These are phyloP conservation scores for Floccularia luteovirens DNA, from an alignment of 768 basidiomycete species.

Conservation along the genomic window DNA sequence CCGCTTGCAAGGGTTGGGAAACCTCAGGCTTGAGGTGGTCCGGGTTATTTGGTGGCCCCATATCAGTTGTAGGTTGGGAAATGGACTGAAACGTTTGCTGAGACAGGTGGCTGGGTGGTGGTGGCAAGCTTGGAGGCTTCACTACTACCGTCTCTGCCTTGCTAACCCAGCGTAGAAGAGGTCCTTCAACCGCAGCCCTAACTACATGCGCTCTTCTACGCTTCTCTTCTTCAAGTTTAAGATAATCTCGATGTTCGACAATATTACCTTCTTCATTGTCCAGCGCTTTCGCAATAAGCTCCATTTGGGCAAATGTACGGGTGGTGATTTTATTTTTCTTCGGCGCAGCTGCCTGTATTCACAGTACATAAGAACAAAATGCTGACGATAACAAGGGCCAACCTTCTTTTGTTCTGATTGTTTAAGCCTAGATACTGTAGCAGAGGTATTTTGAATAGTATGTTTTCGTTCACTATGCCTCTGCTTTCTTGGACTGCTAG, in stretches of 20 bases:
- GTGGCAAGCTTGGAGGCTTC: conserved; percentile 25
- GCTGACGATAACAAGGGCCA: conserved; percentile 7
- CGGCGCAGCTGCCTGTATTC: conserved; percentile 43
- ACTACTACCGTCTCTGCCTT: conserved; percentile 51
- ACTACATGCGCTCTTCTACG: conserved; percentile 60
- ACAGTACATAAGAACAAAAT: not conserved
- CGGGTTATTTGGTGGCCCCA: too few species aligned
- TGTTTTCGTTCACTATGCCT: conserved; percentile 60
- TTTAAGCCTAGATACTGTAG: conserved; percentile 57
- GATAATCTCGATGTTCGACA: conserved; percentile 70
- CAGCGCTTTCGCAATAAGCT: conserved; percentile 75
- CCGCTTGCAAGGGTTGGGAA: not conserved
- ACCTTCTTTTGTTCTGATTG: conserved; percentile 59
- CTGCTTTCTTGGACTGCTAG: conserved; percentile 21
- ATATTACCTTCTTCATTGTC: conserved; percentile 86
- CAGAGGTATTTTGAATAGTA: conserved; percentile 66
- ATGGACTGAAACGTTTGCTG: not conserved
- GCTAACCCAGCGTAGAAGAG: conserved; percentile 68
- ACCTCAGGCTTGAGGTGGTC: too few species aligned
- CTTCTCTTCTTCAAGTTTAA: conserved; percentile 76
- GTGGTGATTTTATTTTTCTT: conserved; percentile 51
- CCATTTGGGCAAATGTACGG: conserved; percentile 65
- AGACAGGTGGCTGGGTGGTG: conserved; percentile 9
- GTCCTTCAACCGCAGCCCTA: conserved; percentile 55
- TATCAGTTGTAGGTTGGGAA: conserved; percentile 2